Conservation (phyloP, 495 filamentous ascomycete species). For the Penicillium silybi region DNA sequence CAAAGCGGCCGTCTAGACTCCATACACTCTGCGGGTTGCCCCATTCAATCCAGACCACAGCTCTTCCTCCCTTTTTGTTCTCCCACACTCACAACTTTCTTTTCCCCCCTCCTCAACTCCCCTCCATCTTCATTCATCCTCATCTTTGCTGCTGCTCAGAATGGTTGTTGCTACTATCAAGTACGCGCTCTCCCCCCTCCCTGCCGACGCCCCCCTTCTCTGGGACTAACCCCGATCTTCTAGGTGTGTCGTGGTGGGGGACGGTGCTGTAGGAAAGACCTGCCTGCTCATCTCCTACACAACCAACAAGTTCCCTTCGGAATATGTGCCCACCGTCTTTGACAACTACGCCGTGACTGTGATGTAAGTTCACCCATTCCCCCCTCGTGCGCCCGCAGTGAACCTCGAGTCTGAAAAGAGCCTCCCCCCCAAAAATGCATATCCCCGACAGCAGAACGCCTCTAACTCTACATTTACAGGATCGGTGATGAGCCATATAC, state of each 20-base stretch:
- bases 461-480: slow-evolving; percentile 46
- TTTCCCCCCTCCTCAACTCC: slow-evolving; percentile 15
- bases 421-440: background rate
- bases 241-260: slow-evolving; percentile 97
- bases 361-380: slow-evolving; percentile 65
- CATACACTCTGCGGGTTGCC: slow-evolving; percentile 26
- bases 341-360: slow-evolving; percentile 99
- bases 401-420: background rate
- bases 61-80: slow-evolving; percentile 24
- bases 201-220: slow-evolving; percentile 13
- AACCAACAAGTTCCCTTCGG: slow-evolving; percentile 98
- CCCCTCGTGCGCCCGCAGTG: background rate
- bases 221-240: slow-evolving; percentile 23
- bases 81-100: slow-evolving; percentile 11
- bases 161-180: slow-evolving; percentile 43
- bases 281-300: slow-evolving; percentile 98
- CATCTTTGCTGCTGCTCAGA: slow-evolving; percentile 16
- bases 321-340: slow-evolving; percentile 99
- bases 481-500: slow-evolving; percentile 99
- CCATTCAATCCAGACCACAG: slow-evolving; percentile 31
- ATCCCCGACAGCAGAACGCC: background rate
- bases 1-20: slow-evolving; percentile 20
- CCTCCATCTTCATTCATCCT: background rate
- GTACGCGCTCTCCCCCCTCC: slow-evolving; percentile 21
- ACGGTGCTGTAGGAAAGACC: slow-evolving; percentile 98